Evolutionary conservation across 1,284 basidiomycete species (phyloP).

Genomic region (Prillingera fragicola): DNA sequence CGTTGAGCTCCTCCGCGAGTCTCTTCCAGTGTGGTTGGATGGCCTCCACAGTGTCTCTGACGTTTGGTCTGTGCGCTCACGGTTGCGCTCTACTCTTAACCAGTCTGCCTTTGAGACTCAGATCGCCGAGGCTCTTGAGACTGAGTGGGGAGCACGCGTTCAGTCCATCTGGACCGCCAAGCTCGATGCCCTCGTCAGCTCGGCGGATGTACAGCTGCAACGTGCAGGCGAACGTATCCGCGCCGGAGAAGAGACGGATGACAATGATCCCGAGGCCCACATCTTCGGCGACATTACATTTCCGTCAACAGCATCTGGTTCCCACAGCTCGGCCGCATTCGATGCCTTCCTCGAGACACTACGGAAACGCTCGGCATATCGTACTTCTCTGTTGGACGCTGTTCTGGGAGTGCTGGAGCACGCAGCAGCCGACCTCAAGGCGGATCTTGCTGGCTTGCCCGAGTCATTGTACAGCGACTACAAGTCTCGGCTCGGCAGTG

Average conservation of each 20-base stretch:
- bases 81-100: constrained; percentile 20
- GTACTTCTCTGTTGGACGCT: constrained; percentile 40
- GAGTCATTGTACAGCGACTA: constrained; percentile 22
- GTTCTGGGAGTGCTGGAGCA: constrained; percentile 34
- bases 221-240: constrained; percentile 25
- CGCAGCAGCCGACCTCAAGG: constrained; percentile 26
- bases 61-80: constrained; percentile 38
- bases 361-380: constrained; percentile 29
- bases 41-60: constrained; percentile 34
- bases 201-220: constrained; percentile 19
- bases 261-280: constrained; percentile 30
- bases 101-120: constrained; percentile 25
- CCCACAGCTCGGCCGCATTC: constrained; percentile 21
- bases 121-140: constrained; percentile 30
- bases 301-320: constrained; percentile 25
- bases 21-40: constrained; percentile 33
- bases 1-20: constrained; percentile 24
- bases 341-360: constrained; percentile 34
- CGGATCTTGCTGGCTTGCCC: constrained; percentile 33
- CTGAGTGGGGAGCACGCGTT: constrained; percentile 39
- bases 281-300: constrained; percentile 39
- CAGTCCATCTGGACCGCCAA: constrained; percentile 39
- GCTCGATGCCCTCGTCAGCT: constrained; percentile 26
- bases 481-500: constrained; percentile 14
- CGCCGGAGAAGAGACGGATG: constrained; percentile 20